Conservation (phyloP, 2,329 filamentous ascomycete species). For the Penicillium sp. region DNA sequence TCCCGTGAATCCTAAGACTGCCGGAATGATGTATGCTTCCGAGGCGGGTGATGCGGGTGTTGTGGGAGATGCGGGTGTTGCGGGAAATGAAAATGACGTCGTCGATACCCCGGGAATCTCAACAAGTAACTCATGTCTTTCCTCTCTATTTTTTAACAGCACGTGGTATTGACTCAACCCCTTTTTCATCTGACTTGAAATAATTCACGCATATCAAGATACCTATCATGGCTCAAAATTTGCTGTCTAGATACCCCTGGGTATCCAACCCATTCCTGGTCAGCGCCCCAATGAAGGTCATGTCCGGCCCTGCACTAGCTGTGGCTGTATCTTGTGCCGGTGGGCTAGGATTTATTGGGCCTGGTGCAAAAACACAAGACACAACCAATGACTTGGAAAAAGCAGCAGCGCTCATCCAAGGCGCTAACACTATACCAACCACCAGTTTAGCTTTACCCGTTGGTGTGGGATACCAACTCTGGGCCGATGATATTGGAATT, state of each 20-base stretch:
- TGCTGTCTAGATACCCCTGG: conserved; percentile 58
- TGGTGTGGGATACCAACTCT: conserved; percentile 47
- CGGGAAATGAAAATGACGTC: conserved; percentile 5
- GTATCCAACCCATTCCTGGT: conserved; percentile 61
- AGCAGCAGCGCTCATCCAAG: conserved; percentile 26
- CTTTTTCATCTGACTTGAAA: neutral
- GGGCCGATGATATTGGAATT: conserved; percentile 39
- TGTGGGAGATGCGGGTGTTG: neutral
- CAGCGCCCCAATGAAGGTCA: conserved; percentile 70
- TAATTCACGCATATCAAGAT: neutral
- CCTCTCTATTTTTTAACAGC: neutral
- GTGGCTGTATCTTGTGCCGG: conserved; percentile 61
- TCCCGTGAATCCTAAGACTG: no score
- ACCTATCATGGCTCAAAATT: conserved; percentile 16
- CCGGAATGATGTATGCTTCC: no score
- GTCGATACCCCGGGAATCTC: conserved; percentile 1
- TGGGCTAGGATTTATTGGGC: conserved; percentile 58
- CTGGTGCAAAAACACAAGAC: conserved; percentile 52
- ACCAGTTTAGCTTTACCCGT: conserved; percentile 34
- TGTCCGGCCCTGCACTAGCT: conserved; percentile 60
- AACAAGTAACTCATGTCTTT: neutral
- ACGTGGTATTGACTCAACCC: no score
- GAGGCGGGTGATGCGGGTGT: neutral
- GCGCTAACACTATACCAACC: conserved; percentile 5
- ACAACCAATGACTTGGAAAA: conserved; percentile 36